These are phyloP conservation scores for Scleroderma bovista DNA, from an alignment of 768 basidiomycete genomes.

Conservation along the genomic window DNA sequence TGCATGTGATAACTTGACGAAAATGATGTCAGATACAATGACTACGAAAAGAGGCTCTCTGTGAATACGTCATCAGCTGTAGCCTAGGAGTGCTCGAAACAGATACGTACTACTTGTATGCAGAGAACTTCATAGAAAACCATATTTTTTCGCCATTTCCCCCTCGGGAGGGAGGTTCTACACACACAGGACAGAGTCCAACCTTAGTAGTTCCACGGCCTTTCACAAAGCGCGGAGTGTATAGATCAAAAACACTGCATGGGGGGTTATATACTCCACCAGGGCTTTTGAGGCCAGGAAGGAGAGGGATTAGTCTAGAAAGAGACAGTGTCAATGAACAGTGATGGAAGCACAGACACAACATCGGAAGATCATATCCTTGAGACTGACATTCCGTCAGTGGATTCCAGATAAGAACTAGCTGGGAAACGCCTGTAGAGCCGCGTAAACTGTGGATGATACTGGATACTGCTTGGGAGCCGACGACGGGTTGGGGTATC, in stretches of 20 bases:
- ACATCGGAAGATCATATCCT: neutral
- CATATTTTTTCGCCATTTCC: constrained; percentile 62
- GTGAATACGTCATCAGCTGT: constrained; percentile 3
- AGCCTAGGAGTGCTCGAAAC: neutral
- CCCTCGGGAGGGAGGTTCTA: constrained; percentile 53
- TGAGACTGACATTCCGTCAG: constrained; percentile 35
- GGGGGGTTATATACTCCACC: constrained; percentile 56
- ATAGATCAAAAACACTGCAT: constrained; percentile 57
- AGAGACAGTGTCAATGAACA: neutral
- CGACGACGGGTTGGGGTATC: constrained; percentile 31
- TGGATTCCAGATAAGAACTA: constrained; percentile 46
- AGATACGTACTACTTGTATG: constrained; percentile 67
- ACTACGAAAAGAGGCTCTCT: constrained; percentile 13
- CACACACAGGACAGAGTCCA: constrained; percentile 74
- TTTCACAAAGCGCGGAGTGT: constrained; percentile 73
- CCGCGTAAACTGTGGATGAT: constrained; percentile 47
- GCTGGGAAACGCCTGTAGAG: constrained; percentile 70
- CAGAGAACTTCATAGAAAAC: constrained; percentile 76
- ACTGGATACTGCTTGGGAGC: constrained; percentile 45
- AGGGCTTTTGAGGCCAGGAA: constrained; percentile 17
- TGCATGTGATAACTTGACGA: constrained; percentile 72
- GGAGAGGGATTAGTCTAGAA: constrained; percentile 14
- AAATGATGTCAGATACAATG: constrained; percentile 1
- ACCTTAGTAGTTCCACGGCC: constrained; percentile 65
- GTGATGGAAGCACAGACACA: neutral